Conservation (phyloP, 2,329 filamentous ascomycete genomes). For the Fusarium torreyae region DNA sequence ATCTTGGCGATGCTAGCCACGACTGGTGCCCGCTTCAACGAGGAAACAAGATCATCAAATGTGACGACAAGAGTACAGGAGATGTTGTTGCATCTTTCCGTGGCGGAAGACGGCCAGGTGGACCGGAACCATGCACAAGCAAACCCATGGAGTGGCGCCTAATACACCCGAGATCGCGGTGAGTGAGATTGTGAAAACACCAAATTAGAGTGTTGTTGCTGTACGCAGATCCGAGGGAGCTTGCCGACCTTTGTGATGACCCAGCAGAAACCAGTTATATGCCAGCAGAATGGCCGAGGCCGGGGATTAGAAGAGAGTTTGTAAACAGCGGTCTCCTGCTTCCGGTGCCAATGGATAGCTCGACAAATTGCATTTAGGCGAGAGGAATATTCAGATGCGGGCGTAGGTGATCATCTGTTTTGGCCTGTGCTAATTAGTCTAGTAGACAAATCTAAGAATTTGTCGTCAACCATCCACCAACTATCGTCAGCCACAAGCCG, state of each 20-base stretch:
- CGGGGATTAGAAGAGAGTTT: neutral
- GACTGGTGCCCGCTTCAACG: slow-evolving; percentile 45
- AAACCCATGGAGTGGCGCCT: slow-evolving; percentile 33
- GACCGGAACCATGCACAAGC: slow-evolving; percentile 36
- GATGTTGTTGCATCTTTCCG: slow-evolving; percentile 27
- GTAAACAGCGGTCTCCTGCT: slow-evolving; percentile 33
- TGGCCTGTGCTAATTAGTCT: neutral
- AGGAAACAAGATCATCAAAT: slow-evolving; percentile 48
- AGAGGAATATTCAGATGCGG: neutral
- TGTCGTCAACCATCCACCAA: slow-evolving; percentile 7
- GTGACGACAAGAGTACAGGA: slow-evolving; percentile 35
- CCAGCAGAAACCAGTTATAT: slow-evolving; percentile 13
- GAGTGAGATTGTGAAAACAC: slow-evolving; percentile 38
- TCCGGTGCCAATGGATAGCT: slow-evolving; percentile 7
- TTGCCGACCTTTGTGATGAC: slow-evolving; percentile 14
- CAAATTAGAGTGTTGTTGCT: slow-evolving; percentile 3
- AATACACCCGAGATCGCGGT: slow-evolving; percentile 47
- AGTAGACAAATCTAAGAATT: slow-evolving; percentile 1
- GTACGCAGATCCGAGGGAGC: slow-evolving; percentile 11
- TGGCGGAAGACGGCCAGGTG: slow-evolving; percentile 42
- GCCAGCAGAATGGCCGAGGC: slow-evolving; percentile 3
- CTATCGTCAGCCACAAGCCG: slow-evolving; percentile 13
- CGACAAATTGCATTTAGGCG: neutral
- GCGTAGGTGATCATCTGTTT: neutral
- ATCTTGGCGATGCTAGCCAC: slow-evolving; percentile 16